These are phyloP conservation scores for Cupressus sempervirens DNA, from an alignment of 75 land plant genomes.

Conservation along the genomic window DNA sequence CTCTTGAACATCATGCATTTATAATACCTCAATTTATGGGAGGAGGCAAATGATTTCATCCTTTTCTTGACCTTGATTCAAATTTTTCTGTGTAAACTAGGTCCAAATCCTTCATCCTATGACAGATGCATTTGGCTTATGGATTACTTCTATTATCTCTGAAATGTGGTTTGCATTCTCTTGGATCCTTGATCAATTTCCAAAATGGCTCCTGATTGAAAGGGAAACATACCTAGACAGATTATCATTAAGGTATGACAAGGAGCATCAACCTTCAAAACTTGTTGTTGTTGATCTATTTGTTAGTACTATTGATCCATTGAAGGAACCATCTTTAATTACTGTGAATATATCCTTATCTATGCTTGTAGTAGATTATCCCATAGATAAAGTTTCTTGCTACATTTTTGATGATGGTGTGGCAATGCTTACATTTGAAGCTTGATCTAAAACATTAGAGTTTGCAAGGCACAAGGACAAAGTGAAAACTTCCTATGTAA, in stretches of 20 bases:
- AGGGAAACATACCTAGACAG: slow-evolving; percentile 85
- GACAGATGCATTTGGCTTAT: slow-evolving; percentile 31
- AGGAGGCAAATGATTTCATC: slow-evolving; percentile 64
- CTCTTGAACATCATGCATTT: slow-evolving; percentile 84
- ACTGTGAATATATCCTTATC: slow-evolving; percentile 84
- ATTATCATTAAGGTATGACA: slow-evolving; percentile 74
- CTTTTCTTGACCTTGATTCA: slow-evolving; percentile 48
- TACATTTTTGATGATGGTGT: slow-evolving; percentile 77
- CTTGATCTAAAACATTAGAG: slow-evolving; percentile 66
- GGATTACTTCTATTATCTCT: slow-evolving; percentile 76
- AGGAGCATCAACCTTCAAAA: slow-evolving; percentile 54
- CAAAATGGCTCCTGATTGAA: slow-evolving; percentile 74
- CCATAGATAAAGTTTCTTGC: slow-evolving; percentile 72
- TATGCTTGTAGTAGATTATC: slow-evolving; percentile 78
- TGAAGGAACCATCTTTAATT: slow-evolving; percentile 83
- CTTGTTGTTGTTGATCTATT: slow-evolving; percentile 66
- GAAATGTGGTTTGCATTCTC: slow-evolving; percentile 92
- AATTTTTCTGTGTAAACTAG: slow-evolving; percentile 53
- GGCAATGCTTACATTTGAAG: slow-evolving; percentile 84
- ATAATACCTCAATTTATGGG: slow-evolving; percentile 62
- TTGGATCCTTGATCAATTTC: too few species aligned
- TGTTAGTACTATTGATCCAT: slow-evolving; percentile 77
- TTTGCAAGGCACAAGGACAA: slow-evolving; percentile 71
- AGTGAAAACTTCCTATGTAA: slow-evolving; percentile 58
- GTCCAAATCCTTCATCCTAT: slow-evolving; percentile 70